Conservation (phyloP, 495 filamentous ascomycete species). For the Astrothelium subdiscretum region DNA sequence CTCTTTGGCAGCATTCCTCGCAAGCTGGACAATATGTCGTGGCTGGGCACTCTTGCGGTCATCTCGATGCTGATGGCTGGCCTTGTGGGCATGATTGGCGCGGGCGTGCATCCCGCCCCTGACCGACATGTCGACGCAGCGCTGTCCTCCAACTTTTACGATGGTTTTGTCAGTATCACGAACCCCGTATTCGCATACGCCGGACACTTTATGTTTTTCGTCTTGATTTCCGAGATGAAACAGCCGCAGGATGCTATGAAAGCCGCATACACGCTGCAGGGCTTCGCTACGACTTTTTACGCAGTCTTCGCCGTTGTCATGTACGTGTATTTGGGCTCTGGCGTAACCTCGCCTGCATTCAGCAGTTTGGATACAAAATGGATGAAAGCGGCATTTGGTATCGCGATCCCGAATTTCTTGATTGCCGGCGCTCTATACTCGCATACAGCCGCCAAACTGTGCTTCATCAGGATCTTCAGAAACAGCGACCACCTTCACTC, state of each 20-base stretch:
- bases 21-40: constrained; percentile 20
- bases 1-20: constrained; percentile 25
- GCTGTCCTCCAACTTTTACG: constrained; percentile 23
- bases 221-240: constrained; percentile 48
- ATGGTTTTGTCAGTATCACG: constrained; percentile 30
- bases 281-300: constrained; percentile 41
- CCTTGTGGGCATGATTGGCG: constrained; percentile 34
- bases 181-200: constrained; percentile 36
- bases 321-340: constrained; percentile 42
- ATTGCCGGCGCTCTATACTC: constrained; percentile 42
- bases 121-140: constrained; percentile 14
- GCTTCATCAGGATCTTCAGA: constrained; percentile 39
- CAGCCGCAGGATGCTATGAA: constrained; percentile 45
- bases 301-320: constrained; percentile 40
- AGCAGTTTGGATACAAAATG: constrained; percentile 34
- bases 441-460: constrained; percentile 40
- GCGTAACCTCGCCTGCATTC: constrained; percentile 40
- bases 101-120: constrained; percentile 25
- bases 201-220: constrained; percentile 41
- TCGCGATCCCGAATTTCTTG: constrained; percentile 36
- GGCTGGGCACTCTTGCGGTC: constrained; percentile 21
- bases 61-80: constrained; percentile 30
- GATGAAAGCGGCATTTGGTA: constrained; percentile 40
- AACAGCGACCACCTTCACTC: constrained; percentile 36
- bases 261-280: constrained; percentile 33